Evolutionary conservation across 139 green algal species (phyloP), one percentile per base, ranked within the genome.

Genomic region (Yamagishiella unicocca): DNA sequence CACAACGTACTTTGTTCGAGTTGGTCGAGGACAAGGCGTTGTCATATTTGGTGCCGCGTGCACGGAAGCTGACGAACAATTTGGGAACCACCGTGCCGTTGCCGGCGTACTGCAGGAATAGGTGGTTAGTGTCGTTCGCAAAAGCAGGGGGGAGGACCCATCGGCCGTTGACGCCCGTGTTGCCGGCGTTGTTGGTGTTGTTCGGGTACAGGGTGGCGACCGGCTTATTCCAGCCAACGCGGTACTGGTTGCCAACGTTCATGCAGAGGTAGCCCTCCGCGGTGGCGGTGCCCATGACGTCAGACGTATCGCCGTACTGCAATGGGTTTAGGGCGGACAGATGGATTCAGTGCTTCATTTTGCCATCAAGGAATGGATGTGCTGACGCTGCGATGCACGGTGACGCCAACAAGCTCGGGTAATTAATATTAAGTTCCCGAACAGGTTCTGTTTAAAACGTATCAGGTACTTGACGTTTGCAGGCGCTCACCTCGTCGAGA

Each of bases 251-350:
- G 42, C 64, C 45, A 4, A 54, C 27, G 33, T 77, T 78, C 64
- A 68, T 87, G 81, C 81, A 87, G 62, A 87, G 81, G 66, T 87
- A 87, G 43, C 81, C 81, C 1, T 68, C 22, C 12, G 33, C 29
- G 1, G 31, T 6, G 45, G 62, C 81, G 25, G n/a, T 67, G 81
- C 81, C 81, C 81, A 87, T 78, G n/a, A 79, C 66, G 38, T 87
- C 81, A 21, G 64, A 37, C 1, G 5, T 33, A 33, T 78, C 64
- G 62, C 64, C 81, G 81, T 78, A 87, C 81, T 79, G 62, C 4
- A 12, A 9, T 27, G 7, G n/a, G 67, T 61, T 22, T 4, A 2
- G 37, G 5, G 14, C 7, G 22, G 21, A 3, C 25, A 12, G 7
- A 5, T 61, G 50, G n/a, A n/a, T n/a, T n/a, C n/a, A n/a, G n/a